Base-by-base conservation (phyloP, 2,329 filamentous ascomycete species). In the Fusarium chaquense region DNA sequence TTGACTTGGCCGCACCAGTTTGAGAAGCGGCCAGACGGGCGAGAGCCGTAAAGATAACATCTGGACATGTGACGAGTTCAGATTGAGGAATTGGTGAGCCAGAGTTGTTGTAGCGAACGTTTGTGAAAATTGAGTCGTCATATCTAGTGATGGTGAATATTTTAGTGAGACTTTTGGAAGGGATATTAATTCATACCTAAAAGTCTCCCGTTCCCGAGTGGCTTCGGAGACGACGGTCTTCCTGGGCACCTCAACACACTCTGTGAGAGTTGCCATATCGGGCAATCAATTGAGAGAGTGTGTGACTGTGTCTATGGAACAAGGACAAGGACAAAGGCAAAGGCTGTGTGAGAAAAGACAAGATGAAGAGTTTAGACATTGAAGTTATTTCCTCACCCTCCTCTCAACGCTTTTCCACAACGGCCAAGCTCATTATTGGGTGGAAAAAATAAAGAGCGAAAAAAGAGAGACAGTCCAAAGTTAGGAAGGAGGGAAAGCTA, bases 1-100 rank as follows among this genome's bases (percentile, higher is more conserved):
- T 69, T 11, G 78, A 76, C 30, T 83, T 79, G 12, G 78, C 74
- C 7, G 77, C 79, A 18, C 80, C 78, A 11, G 86, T 76, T 13
- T 82, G 80, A 51, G 81, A 74, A 15, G 81, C 78, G 1, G 79
- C 84, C 5, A 87, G 78, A 62, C 87, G 84, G 36, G 84, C 83
- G 41, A 86, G 81, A 2, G 83, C 80, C 1, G 83, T 85, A 33
- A 87, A 75, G 52, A 77, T 77, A 6, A 77, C 71, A 61, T 84
- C 82, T 28, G 69, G 58, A 22, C 75, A 74, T 7, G 76, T 75
- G 4, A 67, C n/a, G 15, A 79, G 70, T 20, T 74, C 65, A 8
- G 71, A 65, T n/a, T 52, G 70, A 8, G 78, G 69, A 2, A 75
- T 56, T 11, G 62, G 69, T 3, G 35, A 16, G 22, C 72, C 75